Evolutionary conservation across 805 yeast species (phyloP), one percentile per base, ranked within the genome.

Genomic region (Barnettozyma pratensis): DNA sequence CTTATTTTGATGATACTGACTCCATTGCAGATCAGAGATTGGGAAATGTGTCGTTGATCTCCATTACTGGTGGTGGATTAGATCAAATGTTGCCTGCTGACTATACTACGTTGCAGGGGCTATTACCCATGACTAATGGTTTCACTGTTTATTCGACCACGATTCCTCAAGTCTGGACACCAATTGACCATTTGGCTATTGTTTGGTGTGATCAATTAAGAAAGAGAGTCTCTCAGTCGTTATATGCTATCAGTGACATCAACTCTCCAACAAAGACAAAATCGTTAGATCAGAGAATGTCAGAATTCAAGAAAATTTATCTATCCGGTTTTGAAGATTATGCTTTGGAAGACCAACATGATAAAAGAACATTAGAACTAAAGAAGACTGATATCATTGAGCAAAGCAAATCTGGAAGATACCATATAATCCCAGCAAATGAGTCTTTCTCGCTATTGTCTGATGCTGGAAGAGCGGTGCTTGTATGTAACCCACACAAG

Each of bases 141-240:
- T 82, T 92, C 51, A 81, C 95, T 0, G 87, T 85, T 0, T 87
- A 80, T 56, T 79, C 97, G 0, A 82, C 94, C 0, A 91, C 96
- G 1, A 85, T 92, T 9, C 96, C 96, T 0, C 76, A 75, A 2
- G 97, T 92, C 1, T 92, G 97, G 96, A 83, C 96, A 0, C 86
- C 97, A 1, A 82, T 90, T 38, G 98, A 92, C 65, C 99, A 92
- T 68, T 74, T 89, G 54, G 97, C 98, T 0, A 83, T 94, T 42
- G 96, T 92, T 2, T 92, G 99, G 99, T 92, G 99, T 66, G 87
- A 83, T 52, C 97, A 92, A 64, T 68, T 91, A 37, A 75, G 97
- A 45, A 72, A 76, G 45, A 77, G 74, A 12, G 54, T 92, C 2
- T 83, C 87, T 7, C 68, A 68, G 44, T 69, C 82, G 0, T 60